Base-by-base conservation (phyloP, 2,329 filamentous ascomycete species). In the Arachnopeziza araneosa region DNA sequence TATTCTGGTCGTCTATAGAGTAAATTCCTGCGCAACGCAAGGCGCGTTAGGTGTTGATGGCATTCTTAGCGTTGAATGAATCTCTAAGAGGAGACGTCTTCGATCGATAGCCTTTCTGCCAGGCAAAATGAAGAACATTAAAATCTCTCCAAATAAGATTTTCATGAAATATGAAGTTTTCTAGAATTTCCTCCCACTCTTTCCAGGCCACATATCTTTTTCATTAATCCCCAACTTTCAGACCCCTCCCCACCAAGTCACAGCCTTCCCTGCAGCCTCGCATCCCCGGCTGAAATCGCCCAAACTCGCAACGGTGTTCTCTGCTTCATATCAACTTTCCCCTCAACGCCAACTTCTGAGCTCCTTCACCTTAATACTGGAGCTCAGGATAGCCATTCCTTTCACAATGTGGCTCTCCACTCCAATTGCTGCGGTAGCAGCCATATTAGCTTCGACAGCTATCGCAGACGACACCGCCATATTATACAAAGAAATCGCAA, bases 401-500 rank as follows among this genome's bases (percentile, higher is more conserved):
- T 52, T 56, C 55, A 59, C 54, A 19, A 71, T 70, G 68, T 62
- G 59, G 61, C 54, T 67, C 55, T 50, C 54, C 30, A 57, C 50
- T 57, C 59, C 59, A 19, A 59, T 63, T 23, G 60, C 64, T 30
- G 63, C 64, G 59, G 52, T 68, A 59, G 63, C 63, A 23, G 60
- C 60, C 26, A 58, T 32, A 24, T 49, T 64, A 24, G 57, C 54
- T 26, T 50, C 61, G 6, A 61, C 56, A 26, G 60, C 55, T 48
- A 67, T 61, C 50, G 67, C 66, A 60, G 69, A 68, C 56, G 70
- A 72, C 54, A 44, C 66, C 22, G 58, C 65, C 2, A 68, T 71
- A 24, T 54, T 69, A 24, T 67, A 67, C 26, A 64, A 66, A 24
- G 77, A 79, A 67, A 69, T 76, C 55, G 70, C 67, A 7, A 58